Conservation (phyloP, 352 stramenopile genomes). For the Hyaloperonospora brassicae region DNA sequence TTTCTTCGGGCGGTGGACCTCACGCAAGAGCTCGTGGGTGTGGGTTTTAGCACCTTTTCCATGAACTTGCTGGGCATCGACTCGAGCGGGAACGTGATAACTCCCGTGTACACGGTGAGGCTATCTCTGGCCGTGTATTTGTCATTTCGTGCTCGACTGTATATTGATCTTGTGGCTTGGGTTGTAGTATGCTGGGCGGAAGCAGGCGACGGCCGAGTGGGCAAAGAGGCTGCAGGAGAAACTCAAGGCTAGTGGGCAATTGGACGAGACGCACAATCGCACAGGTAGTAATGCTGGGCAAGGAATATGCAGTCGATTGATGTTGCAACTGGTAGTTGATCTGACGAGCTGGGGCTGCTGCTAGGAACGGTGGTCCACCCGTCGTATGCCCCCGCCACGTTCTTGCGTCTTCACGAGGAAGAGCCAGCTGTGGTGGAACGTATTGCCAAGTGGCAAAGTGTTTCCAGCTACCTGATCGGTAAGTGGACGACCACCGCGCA, state of each 20-base stretch:
- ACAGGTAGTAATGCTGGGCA: slow-evolving; percentile 29
- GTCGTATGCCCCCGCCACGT: slow-evolving; percentile 85
- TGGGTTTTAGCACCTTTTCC: slow-evolving; percentile 90
- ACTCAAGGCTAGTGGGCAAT: slow-evolving; percentile 27
- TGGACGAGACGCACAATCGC: slow-evolving; percentile 58
- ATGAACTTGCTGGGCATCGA: slow-evolving; percentile 92
- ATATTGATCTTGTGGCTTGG: neutral
- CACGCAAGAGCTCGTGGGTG: slow-evolving; percentile 39
- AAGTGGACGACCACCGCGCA: slow-evolving; percentile 65
- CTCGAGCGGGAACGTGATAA: slow-evolving; percentile 48
- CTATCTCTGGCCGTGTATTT: neutral
- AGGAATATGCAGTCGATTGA: neutral
- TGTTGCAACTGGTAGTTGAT: neutral
- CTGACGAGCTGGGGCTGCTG: neutral
- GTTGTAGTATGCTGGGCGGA: slow-evolving; percentile 53
- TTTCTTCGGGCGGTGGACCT: slow-evolving; percentile 48
- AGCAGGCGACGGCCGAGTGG: slow-evolving; percentile 36
- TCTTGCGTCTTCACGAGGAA: slow-evolving; percentile 74
- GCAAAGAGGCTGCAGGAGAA: slow-evolving; percentile 43
- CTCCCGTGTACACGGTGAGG: slow-evolving; percentile 68
- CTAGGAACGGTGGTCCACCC: slow-evolving; percentile 73
- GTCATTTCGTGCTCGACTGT: neutral
- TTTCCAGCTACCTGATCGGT: slow-evolving; percentile 82
- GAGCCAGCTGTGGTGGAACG: slow-evolving; percentile 31
- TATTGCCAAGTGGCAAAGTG: slow-evolving; percentile 83